These are phyloP conservation scores for Neonectria ditissima DNA, from an alignment of 2,329 filamentous ascomycete species.

Conservation along the genomic window DNA sequence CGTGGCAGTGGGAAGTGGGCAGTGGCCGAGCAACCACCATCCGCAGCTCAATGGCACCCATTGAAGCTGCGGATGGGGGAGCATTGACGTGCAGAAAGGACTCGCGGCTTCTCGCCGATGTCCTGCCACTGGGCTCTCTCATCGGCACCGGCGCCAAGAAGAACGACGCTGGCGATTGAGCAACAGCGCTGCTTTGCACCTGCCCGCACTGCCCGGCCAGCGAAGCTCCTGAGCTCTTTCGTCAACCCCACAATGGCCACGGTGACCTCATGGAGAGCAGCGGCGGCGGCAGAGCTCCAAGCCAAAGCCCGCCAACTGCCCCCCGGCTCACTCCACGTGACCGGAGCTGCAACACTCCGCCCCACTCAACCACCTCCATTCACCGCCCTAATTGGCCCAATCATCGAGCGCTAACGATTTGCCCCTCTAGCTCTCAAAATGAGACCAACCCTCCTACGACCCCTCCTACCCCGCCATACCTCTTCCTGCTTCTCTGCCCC, in stretches of 20 bases:
- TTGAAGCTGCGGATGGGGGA: slow-evolving; percentile 36
- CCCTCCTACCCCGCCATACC: slow-evolving; percentile 61
- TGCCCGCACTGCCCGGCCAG: slow-evolving; percentile 11
- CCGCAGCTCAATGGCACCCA: slow-evolving; percentile 37
- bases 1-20: slow-evolving; percentile 29
- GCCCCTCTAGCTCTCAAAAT: slow-evolving; percentile 59
- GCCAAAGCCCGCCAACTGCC: slow-evolving; percentile 9
- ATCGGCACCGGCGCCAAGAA: slow-evolving; percentile 37
- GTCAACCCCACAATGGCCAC: slow-evolving; percentile 28
- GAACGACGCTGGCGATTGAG: slow-evolving; percentile 5
- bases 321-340: slow-evolving; percentile 47
- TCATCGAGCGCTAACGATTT: slow-evolving; percentile 52
- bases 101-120: slow-evolving; percentile 23
- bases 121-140: slow-evolving; percentile 1
- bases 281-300: slow-evolving; percentile 29
- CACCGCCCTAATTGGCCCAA: slow-evolving; percentile 43
- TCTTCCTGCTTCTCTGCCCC: slow-evolving; percentile 52
- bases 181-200: background rate
- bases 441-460: slow-evolving; percentile 59
- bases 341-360: slow-evolving; percentile 28
- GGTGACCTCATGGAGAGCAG: slow-evolving; percentile 44
- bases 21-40: slow-evolving; percentile 37
- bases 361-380: slow-evolving; percentile 23
- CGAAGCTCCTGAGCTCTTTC: slow-evolving; percentile 24
- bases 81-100: slow-evolving; percentile 31